phyloP scores from a whole-genome alignment of 2,329 filamentous ascomycete genomes.

The Fusarium tanahbumbuense region DNA sequence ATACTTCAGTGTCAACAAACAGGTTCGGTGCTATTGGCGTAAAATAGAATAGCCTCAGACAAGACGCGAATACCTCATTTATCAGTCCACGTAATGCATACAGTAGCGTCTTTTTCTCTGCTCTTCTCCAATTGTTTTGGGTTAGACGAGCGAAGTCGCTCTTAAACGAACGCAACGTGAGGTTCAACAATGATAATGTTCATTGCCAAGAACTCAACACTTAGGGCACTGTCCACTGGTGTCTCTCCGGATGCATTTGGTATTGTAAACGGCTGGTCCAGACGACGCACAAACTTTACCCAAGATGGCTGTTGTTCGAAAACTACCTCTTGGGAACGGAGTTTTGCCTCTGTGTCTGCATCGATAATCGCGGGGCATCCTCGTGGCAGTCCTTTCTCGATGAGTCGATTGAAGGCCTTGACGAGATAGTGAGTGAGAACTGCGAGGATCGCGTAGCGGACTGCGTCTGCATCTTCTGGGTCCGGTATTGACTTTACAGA shows the following conservation, averaged over 20 bases:
- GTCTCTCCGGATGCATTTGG: background rate
- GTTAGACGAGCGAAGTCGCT: background rate
- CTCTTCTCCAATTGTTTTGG: background rate
- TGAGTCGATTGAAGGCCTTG: too few species aligned
- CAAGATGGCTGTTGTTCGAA: too few species aligned
- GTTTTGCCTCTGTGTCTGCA: too few species aligned
- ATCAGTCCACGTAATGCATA: conserved; percentile 30
- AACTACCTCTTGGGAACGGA: too few species aligned
- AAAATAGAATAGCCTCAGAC: conserved; percentile 7
- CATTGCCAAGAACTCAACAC: background rate
- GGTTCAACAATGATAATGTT: background rate
- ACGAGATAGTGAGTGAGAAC: too few species aligned
- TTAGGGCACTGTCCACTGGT: background rate
- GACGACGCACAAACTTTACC: too few species aligned
- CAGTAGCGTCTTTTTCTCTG: conserved; percentile 13
- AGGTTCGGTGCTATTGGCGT: conserved; percentile 21
- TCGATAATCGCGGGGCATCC: too few species aligned
- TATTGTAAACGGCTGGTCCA: too few species aligned
- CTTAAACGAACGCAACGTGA: background rate
- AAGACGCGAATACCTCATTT: conserved; percentile 28
- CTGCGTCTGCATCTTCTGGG: too few species aligned
- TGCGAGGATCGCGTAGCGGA: too few species aligned
- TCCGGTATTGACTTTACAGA: too few species aligned
- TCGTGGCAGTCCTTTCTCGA: too few species aligned
- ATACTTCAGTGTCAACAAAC: background rate